Evolutionary conservation across 495 filamentous ascomycete species (phyloP).

Genomic region (Xylaria palmicola): DNA sequence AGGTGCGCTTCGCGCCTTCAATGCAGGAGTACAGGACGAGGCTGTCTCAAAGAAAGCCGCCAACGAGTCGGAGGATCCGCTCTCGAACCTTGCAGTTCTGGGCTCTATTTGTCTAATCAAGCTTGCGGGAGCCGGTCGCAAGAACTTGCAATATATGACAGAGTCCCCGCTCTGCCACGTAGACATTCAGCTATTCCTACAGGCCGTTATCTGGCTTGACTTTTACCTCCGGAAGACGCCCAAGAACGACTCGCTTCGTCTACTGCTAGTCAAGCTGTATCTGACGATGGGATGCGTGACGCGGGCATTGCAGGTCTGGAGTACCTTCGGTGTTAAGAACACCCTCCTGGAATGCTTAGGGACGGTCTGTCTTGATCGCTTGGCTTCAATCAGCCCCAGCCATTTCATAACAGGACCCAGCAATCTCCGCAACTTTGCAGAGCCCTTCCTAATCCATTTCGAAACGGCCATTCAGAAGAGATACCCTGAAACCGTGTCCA

Average conservation of each 20-base stretch:
- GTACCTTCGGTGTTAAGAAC: slow-evolving; percentile 47
- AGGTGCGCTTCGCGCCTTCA: slow-evolving; percentile 30
- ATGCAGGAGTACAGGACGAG: slow-evolving; percentile 25
- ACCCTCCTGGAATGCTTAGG: slow-evolving; percentile 50
- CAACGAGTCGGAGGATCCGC: slow-evolving; percentile 36
- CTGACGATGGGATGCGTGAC: slow-evolving; percentile 44
- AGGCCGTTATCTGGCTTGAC: slow-evolving; percentile 48
- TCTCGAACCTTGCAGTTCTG: slow-evolving; percentile 43
- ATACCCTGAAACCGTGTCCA: slow-evolving; percentile 41
- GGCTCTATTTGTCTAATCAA: slow-evolving; percentile 48
- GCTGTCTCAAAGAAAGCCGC: slow-evolving; percentile 14
- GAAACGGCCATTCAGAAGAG: slow-evolving; percentile 32
- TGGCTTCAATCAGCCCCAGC: slow-evolving; percentile 51
- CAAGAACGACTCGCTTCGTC: slow-evolving; percentile 37
- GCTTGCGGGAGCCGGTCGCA: slow-evolving; percentile 32
- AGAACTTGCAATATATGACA: not conserved
- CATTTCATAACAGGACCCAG: slow-evolving; percentile 28
- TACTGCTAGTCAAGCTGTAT: slow-evolving; percentile 49
- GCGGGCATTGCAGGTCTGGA: slow-evolving; percentile 43
- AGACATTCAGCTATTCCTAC: slow-evolving; percentile 38
- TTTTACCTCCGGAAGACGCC: slow-evolving; percentile 37
- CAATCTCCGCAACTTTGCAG: slow-evolving; percentile 15
- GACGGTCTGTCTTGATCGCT: slow-evolving; percentile 47
- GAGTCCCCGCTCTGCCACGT: slow-evolving; percentile 31
- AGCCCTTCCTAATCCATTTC: slow-evolving; percentile 37